These are phyloP conservation scores for Eimeria brunetti DNA, from an alignment of 169 alveolate species.

Conservation along the genomic window DNA sequence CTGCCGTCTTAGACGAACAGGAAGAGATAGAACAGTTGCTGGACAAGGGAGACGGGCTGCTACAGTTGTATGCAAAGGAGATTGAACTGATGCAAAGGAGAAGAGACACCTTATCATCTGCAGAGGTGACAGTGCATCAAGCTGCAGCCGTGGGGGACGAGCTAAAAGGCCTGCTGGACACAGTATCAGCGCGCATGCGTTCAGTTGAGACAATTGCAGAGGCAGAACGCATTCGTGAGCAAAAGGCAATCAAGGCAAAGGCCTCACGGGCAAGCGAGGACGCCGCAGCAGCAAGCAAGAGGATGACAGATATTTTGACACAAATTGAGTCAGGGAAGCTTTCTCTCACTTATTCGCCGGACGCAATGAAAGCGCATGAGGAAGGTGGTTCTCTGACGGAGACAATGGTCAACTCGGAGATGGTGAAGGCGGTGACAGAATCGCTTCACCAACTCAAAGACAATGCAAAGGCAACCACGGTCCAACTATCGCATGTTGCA, in stretches of 20 bases:
- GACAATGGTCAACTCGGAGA: neutral
- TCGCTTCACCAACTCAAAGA: neutral
- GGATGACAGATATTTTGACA: neutral
- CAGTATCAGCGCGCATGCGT: neutral
- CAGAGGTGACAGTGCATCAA: neutral
- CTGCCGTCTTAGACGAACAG: neutral
- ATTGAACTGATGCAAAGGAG: constrained; percentile 11
- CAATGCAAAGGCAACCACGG: neutral
- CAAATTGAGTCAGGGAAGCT: neutral
- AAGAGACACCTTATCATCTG: neutral
- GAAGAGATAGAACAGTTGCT: neutral
- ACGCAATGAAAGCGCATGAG: neutral
- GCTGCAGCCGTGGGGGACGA: neutral
- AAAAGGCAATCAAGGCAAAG: neutral
- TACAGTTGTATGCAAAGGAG: neutral
- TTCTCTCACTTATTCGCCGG: neutral
- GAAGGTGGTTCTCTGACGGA: neutral
- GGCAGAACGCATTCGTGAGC: neutral
- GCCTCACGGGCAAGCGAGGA: constrained; percentile 19
- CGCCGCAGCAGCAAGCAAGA: constrained; percentile 6
- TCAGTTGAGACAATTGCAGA: neutral
- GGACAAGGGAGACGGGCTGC: neutral
- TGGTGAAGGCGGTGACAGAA: neutral
- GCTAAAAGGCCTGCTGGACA: neutral
- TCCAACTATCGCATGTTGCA: neutral